phyloP scores from a whole-genome alignment of 2,329 filamentous ascomycete genomes.

The Penicillium capsulatum region DNA sequence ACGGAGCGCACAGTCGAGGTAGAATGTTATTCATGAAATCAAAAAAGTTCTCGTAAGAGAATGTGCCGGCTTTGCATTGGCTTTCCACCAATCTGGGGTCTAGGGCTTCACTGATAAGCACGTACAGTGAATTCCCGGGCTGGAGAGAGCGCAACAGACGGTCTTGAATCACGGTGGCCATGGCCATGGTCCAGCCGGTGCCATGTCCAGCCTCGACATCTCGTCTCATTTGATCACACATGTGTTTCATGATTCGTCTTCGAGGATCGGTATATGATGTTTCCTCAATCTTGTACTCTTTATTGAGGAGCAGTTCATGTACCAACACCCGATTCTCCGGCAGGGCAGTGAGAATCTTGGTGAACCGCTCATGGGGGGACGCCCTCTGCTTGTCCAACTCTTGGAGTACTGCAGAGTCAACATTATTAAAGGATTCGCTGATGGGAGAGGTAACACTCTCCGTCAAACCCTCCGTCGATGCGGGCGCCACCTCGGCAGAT shows the following conservation, averaged over 20 bases:
- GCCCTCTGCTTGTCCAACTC: conserved; percentile 34
- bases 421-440: conserved; percentile 39
- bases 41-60: conserved; percentile 63
- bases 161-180: conserved; percentile 61
- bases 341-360: conserved; percentile 56
- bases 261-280: conserved; percentile 48
- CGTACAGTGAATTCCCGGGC: conserved; percentile 58
- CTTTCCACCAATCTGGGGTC: conserved; percentile 56
- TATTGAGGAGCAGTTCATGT: conserved; percentile 62
- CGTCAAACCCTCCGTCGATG: conserved; percentile 32
- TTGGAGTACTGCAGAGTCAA: conserved; percentile 32
- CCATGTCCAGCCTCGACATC: conserved; percentile 55
- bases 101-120: conserved; percentile 57
- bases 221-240: conserved; percentile 56
- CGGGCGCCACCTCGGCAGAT: conserved; percentile 43
- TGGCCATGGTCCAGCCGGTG: conserved; percentile 59
- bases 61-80: conserved; percentile 57
- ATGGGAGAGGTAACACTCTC: conserved; percentile 40
- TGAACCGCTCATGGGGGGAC: conserved; percentile 41
- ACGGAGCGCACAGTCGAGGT: conserved; percentile 62
- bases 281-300: conserved; percentile 58
- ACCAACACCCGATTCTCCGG: conserved; percentile 59
- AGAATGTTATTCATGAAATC: conserved; percentile 59
- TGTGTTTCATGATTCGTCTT: conserved; percentile 54
- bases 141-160: conserved; percentile 58